phyloP scores from a whole-genome alignment of 2,329 filamentous ascomycete genomes.

The Corinectria fuckeliana region DNA sequence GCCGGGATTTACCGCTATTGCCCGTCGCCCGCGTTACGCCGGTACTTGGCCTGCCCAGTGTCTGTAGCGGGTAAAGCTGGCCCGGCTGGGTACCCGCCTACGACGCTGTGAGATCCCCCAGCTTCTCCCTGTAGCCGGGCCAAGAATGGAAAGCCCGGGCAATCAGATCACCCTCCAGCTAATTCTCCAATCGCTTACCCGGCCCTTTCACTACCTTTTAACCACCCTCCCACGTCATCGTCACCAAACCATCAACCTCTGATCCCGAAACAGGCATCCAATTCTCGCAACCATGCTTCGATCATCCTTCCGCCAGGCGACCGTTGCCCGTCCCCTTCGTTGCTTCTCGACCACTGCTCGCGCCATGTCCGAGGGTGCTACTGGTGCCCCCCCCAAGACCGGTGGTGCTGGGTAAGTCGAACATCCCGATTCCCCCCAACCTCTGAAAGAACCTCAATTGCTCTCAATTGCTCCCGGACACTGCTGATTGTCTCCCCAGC shows the following conservation, averaged over 20 bases:
- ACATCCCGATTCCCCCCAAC: background rate
- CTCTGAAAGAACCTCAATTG: slow-evolving; percentile 7
- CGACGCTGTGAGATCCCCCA: background rate
- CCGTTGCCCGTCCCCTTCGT: slow-evolving; percentile 59
- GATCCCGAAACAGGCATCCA: slow-evolving; percentile 20
- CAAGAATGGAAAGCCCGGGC: slow-evolving; percentile 18
- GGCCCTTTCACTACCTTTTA: slow-evolving; percentile 23
- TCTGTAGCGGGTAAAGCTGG: fast-evolving
- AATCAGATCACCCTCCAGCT: slow-evolving; percentile 37
- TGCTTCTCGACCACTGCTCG: slow-evolving; percentile 69
- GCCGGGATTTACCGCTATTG: slow-evolving; percentile 35
- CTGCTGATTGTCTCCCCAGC: slow-evolving; percentile 52
- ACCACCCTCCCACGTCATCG: slow-evolving; percentile 37
- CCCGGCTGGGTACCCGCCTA: slow-evolving; percentile 24
- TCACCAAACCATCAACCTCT: slow-evolving; percentile 28
- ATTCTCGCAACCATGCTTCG: slow-evolving; percentile 65
- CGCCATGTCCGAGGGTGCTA: slow-evolving; percentile 74
- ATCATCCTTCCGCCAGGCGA: slow-evolving; percentile 64
- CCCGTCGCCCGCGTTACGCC: slow-evolving; percentile 17
- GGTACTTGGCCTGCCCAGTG: slow-evolving; percentile 11
- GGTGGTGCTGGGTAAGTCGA: slow-evolving; percentile 60
- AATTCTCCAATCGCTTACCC: slow-evolving; percentile 20
- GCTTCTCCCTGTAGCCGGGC: slow-evolving; percentile 10
- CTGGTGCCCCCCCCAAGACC: slow-evolving; percentile 63
- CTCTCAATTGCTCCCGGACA: background rate